Percentiles rank a stretch among this genome's conserved stretches.
phyloP scores from a whole-genome alignment of 371 early-diverging fungal genomes.

The Cokeromyces recurvatus region DNA sequence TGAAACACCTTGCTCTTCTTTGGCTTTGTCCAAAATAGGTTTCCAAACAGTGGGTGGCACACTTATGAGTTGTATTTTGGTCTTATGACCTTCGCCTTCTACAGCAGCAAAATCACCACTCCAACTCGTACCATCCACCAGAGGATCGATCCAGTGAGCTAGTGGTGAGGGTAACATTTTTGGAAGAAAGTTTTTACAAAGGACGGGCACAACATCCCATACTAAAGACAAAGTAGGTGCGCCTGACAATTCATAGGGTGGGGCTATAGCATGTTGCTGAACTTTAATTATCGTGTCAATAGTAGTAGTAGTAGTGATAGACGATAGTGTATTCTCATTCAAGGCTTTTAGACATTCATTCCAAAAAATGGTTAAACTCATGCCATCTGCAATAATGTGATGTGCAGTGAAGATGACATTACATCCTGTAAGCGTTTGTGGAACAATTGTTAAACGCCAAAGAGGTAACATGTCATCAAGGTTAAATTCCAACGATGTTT shows the following conservation, averaged over 20 bases:
- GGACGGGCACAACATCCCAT: conserved; percentile 13
- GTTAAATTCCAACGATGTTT: conserved; percentile 20
- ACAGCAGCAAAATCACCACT: conserved; percentile 25
- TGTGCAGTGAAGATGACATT: conserved; percentile 14
- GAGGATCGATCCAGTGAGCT: conserved; percentile 5
- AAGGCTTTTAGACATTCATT: too few species aligned
- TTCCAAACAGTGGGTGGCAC: conserved; percentile 12
- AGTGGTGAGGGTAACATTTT: conserved; percentile 12
- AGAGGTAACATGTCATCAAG: conserved; percentile 20
- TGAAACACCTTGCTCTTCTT: conserved; percentile 15
- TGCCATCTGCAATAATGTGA: conserved; percentile 37
- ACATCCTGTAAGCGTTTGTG: not conserved
- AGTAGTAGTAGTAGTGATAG: too few species aligned
- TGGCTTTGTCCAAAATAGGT: conserved; percentile 12
- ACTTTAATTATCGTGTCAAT: too few species aligned
- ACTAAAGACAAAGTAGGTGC: conserved; percentile 12
- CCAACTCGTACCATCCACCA: conserved; percentile 21
- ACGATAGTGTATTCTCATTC: not conserved
- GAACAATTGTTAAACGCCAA: conserved; percentile 26
- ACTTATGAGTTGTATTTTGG: conserved; percentile 10
- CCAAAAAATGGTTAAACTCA: conserved; percentile 27
- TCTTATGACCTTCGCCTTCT: conserved; percentile 18
- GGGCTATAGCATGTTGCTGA: conserved; percentile 2
- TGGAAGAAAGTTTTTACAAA: not conserved
- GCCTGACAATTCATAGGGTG: conserved; percentile 19